Base-by-base conservation (phyloP, 129 eudicot species). In the Ambrosia trifida region DNA sequence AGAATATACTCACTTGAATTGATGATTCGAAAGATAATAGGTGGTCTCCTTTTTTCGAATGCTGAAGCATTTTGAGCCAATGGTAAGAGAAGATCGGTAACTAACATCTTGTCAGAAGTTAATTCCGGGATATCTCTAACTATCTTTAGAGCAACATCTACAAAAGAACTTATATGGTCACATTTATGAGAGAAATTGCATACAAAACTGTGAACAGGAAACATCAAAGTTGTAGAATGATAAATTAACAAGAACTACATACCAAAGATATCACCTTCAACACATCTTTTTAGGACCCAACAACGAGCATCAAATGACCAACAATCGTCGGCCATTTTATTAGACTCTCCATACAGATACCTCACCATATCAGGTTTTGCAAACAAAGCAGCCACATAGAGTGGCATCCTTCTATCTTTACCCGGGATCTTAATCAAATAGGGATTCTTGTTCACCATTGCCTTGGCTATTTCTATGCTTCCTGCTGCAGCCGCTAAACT, bases 91-190 rank as follows among this genome's bases (percentile, higher is more conserved):
- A 51, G 3, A 51, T 51, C 58, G 7, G 68, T 70, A 14, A 74
- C 63, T 60, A 49, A 74, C 17, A 40, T 28, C 17, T 28, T 43
- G 1, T 14, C 11, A 2, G 13, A 13, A 43, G 64, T 67, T 3
- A 69, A 9, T 32, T 50, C 50, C 4, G 43, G 35, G 68, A 52
- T 31, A 5, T 61, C 67, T 7, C 14, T 4, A 1, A 80, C 35
- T 14, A 80, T 67, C n/a, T 51, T 10, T 20, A 80, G 49, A 2
- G 80, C 80, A 6, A 80, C 20, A 68, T 79, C 83, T 79, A 41
- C 72, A 14, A 35, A 19, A 61, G 36, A 83, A 46, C 28, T 10
- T 45, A 63, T 11, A 72, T 31, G 1, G 46, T 51, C 28, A 24
- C 28, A 24, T 24, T 24, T 24, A 24, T 24, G 28, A 24, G 28